Conservation (phyloP, 495 filamentous ascomycete species). For the Penicillium longicatenatum region DNA sequence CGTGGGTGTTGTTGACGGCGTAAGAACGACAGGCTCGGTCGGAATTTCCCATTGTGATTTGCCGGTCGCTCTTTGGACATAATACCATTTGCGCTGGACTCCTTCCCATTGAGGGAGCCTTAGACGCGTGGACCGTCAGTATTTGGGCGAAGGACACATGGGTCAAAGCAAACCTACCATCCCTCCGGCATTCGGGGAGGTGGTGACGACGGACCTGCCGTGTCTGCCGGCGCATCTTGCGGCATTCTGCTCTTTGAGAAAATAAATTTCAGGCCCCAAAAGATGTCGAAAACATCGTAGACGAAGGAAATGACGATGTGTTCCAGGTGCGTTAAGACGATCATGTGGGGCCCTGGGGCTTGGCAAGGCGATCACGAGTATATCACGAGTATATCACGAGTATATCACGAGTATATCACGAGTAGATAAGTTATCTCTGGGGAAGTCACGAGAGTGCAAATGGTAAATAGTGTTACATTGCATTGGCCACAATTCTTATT, state of each 20-base stretch:
- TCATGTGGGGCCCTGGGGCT: conserved; percentile 28
- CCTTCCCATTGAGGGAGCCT: conserved; percentile 85
- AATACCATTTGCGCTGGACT: conserved; percentile 73
- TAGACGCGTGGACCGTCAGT: conserved; percentile 1
- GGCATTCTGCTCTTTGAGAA: conserved; percentile 22
- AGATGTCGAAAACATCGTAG: conserved; percentile 6
- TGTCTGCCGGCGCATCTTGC: conserved; percentile 54
- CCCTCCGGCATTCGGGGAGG: conserved; percentile 71
- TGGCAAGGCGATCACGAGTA: conserved; percentile 28
- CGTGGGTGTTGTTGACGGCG: conserved; percentile 38
- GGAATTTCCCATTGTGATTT: conserved; percentile 79
- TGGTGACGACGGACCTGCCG: conserved; percentile 69
- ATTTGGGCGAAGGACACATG: conserved; percentile 3
- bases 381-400: too few relatives aligned
- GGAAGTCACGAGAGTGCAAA: background rate
- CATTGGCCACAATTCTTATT: background rate
- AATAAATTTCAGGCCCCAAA: conserved; percentile 4
- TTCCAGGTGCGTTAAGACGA: conserved; percentile 15
- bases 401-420: conserved; percentile 18
- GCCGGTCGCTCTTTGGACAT: conserved; percentile 73
- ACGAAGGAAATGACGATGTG: conserved; percentile 8
- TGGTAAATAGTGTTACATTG: background rate
- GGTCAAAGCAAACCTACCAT: conserved; percentile 49
- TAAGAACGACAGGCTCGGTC: conserved; percentile 56
- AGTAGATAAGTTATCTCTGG: background rate